Percentiles rank a stretch among this genome's conserved stretches.
These are phyloP conservation scores for Juglanconis sp. DNA, from an alignment of 2,329 filamentous ascomycete species.

Conservation along the genomic window DNA sequence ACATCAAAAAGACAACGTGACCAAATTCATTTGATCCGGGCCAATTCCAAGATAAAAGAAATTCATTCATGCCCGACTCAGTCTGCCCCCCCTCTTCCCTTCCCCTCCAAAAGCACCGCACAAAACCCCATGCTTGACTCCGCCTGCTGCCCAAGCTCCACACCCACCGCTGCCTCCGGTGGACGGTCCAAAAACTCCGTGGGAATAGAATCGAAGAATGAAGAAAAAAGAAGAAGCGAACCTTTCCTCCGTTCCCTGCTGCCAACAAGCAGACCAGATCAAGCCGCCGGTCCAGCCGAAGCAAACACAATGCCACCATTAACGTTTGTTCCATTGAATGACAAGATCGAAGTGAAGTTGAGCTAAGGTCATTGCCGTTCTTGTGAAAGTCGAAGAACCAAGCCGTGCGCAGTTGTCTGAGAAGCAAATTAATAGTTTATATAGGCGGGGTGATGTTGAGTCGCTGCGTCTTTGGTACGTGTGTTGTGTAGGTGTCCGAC, in stretches of 20 bases:
- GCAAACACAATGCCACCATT: slow-evolving; percentile 14
- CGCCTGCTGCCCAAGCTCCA: neutral
- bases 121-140: neutral
- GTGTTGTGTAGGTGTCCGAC: no score
- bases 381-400: neutral
- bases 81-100: neutral
- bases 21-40: slow-evolving; percentile 9
- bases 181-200: neutral
- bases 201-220: neutral
- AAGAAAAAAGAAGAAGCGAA: neutral
- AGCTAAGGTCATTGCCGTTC: neutral
- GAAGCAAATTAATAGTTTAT: neutral
- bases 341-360: slow-evolving; percentile 14
- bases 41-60: slow-evolving; percentile 7
- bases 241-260: neutral
- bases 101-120: neutral
- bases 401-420: neutral
- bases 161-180: no score
- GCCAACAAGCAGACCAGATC: slow-evolving; percentile 8
- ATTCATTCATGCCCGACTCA: neutral
- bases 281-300: slow-evolving; percentile 20
- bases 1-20: slow-evolving; percentile 9
- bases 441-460: no score
- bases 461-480: no score
- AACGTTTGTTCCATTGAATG: slow-evolving; percentile 5